These are phyloP conservation scores for Auricularia sp. DNA, from an alignment of 768 basidiomycete genomes.

Conservation along the genomic window DNA sequence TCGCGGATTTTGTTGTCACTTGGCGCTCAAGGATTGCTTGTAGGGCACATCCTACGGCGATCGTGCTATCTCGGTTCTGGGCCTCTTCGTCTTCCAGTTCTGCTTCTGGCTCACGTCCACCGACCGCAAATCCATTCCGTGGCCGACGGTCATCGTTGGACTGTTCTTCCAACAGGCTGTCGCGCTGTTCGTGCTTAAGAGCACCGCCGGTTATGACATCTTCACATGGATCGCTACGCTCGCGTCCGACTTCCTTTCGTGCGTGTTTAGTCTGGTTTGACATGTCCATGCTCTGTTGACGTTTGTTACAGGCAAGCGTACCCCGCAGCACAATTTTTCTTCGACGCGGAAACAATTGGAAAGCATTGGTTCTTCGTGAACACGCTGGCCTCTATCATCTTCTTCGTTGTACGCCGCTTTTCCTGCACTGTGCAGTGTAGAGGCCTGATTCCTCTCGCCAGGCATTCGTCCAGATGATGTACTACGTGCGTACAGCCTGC, in stretches of 20 bases:
- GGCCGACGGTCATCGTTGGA: constrained; percentile 85
- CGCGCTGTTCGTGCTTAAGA: constrained; percentile 84
- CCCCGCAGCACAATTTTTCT: constrained; percentile 75
- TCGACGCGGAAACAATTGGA: constrained; percentile 49
- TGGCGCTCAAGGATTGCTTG: not conserved
- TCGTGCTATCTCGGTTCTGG: constrained; percentile 72
- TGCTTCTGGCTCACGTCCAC: constrained; percentile 62
- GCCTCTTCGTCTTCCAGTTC: constrained; percentile 70
- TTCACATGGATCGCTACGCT: constrained; percentile 77
- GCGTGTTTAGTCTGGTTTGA: not conserved
- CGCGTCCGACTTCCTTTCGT: constrained; percentile 63
- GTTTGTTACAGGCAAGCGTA: constrained; percentile 34
- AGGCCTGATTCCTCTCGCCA: not conserved
- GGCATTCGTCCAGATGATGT: constrained; percentile 85
- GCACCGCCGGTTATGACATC: constrained; percentile 68
- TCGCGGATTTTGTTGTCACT: constrained; percentile 11
- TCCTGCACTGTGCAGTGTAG: not conserved
- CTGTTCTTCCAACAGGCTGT: constrained; percentile 77
- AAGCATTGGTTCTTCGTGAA: constrained; percentile 85
- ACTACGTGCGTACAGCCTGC: constrained; percentile 39
- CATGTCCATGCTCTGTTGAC: not conserved
- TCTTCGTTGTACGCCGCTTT: constrained; percentile 49
- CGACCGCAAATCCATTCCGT: constrained; percentile 55
- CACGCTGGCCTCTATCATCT: constrained; percentile 71
- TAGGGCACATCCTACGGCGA: constrained; percentile 63